Evolutionary conservation across 129 eudicot genomes (phyloP).

Genomic region (Flaveria brownii): DNA sequence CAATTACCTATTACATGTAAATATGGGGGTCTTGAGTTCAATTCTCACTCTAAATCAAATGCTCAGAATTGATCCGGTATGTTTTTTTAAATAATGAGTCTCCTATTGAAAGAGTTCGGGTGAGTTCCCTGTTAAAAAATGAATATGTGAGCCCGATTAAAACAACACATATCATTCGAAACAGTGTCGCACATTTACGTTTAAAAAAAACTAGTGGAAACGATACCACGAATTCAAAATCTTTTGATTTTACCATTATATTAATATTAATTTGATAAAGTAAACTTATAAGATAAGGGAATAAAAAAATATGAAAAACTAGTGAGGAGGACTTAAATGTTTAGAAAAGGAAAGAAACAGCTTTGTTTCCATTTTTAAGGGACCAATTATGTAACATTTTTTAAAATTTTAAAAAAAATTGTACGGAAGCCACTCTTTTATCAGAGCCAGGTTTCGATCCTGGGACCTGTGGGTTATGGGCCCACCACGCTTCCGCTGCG

Average conservation of each 20-base stretch:
- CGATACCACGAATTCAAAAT: neutral
- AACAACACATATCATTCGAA: no score
- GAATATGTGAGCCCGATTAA: no score
- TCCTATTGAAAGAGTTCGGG: no score
- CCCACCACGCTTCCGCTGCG: conserved; percentile 49
- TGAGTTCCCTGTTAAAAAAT: no score
- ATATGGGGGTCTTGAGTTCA: no score
- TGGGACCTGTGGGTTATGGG: conserved; percentile 47
- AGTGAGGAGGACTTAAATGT: neutral
- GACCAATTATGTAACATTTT: neutral
- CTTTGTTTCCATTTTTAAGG: neutral
- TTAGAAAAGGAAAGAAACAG: neutral
- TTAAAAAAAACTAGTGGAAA: no score
- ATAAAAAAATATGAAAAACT: neutral
- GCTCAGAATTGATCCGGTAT: no score
- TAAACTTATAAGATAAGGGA: neutral
- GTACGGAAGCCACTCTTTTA: conserved; percentile 31
- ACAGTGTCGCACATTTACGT: no score
- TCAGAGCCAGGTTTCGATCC: conserved; percentile 74
- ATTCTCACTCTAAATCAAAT: no score
- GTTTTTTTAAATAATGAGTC: no score
- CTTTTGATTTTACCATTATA: neutral
- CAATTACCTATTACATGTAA: no score
- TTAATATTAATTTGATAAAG: neutral
- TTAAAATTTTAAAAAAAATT: neutral